Evolutionary conservation across 768 basidiomycete species (phyloP).

Genomic region (Tricholoma bakamatsutake): DNA sequence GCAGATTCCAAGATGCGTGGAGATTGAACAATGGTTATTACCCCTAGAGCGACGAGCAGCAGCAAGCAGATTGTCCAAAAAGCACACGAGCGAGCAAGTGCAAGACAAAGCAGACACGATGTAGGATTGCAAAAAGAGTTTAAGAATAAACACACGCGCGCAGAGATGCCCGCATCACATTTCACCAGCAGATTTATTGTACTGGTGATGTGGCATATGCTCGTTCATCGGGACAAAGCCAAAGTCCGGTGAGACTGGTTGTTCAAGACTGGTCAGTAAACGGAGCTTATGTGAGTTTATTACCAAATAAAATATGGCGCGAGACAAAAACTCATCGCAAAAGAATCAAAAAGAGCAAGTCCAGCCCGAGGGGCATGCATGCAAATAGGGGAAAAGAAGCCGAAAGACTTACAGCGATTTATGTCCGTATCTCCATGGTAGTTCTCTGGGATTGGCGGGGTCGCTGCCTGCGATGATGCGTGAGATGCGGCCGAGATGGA

Average conservation of each 20-base stretch:
- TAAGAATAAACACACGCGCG: slow-evolving; percentile 2
- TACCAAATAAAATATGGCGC: slow-evolving; percentile 14
- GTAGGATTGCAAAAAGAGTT: slow-evolving; percentile 4
- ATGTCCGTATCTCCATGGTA: slow-evolving; percentile 70
- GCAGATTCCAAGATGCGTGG: slow-evolving; percentile 28
- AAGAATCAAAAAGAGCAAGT: background rate
- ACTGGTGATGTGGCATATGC: slow-evolving; percentile 53
- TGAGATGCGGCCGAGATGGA: slow-evolving; percentile 73
- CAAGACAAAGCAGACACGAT: slow-evolving; percentile 1
- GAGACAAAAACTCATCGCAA: background rate
- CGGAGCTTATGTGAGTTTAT: slow-evolving; percentile 23
- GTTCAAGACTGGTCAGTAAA: slow-evolving; percentile 44
- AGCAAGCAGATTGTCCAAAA: background rate
- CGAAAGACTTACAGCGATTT: slow-evolving; percentile 67
- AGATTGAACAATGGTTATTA: slow-evolving; percentile 8
- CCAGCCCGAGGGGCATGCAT: background rate
- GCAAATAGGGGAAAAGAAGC: background rate
- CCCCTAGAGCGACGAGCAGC: slow-evolving; percentile 7
- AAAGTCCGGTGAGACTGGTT: slow-evolving; percentile 77
- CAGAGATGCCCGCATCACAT: slow-evolving; percentile 28
- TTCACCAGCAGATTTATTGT: slow-evolving; percentile 52
- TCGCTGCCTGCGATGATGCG: slow-evolving; percentile 77
- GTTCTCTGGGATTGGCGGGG: slow-evolving; percentile 66
- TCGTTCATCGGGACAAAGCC: slow-evolving; percentile 81
- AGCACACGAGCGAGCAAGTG: background rate